These are phyloP conservation scores for Tylopilus subfusipes DNA, from an alignment of 768 basidiomycete species.

Conservation along the genomic window DNA sequence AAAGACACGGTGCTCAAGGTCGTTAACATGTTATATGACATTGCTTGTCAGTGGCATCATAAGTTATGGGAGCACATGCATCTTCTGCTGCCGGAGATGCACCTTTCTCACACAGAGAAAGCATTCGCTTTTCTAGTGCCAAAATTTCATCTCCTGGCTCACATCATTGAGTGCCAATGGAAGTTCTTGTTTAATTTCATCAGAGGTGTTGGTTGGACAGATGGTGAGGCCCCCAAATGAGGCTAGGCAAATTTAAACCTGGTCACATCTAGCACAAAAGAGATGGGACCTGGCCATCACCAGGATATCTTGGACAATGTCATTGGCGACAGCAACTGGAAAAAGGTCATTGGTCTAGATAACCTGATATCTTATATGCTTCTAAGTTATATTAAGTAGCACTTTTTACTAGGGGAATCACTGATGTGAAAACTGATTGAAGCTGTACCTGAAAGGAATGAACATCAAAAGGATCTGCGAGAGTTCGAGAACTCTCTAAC, in stretches of 20 bases:
- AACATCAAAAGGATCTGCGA: too few species aligned
- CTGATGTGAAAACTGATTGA: background rate
- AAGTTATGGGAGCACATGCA: slow-evolving; percentile 9
- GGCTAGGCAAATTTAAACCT: slow-evolving; percentile 36
- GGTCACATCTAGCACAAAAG: background rate
- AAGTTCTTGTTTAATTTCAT: slow-evolving; percentile 31
- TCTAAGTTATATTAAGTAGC: too few species aligned
- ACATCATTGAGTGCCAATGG: slow-evolving; percentile 28
- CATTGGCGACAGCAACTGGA: slow-evolving; percentile 37
- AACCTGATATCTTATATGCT: too few species aligned
- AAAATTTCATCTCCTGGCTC: slow-evolving; percentile 37
- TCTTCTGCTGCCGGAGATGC: too few species aligned
- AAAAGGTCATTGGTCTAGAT: slow-evolving; percentile 31
- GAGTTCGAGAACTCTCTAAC: too few species aligned
- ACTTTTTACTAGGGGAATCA: too few species aligned
- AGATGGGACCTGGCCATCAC: slow-evolving; percentile 35
- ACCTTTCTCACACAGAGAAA: too few species aligned
- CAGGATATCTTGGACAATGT: slow-evolving; percentile 37
- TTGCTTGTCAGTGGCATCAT: background rate
- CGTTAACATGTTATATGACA: background rate
- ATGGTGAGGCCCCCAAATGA: slow-evolving; percentile 35
- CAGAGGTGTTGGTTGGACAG: background rate
- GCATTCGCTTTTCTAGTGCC: slow-evolving; percentile 24
- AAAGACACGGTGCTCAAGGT: background rate
- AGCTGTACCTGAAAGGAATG: too few species aligned